Evolutionary conservation across 805 yeast species (phyloP), one percentile per base, ranked within the genome.

Genomic region (Hanseniaspora hatyaiensis): DNA sequence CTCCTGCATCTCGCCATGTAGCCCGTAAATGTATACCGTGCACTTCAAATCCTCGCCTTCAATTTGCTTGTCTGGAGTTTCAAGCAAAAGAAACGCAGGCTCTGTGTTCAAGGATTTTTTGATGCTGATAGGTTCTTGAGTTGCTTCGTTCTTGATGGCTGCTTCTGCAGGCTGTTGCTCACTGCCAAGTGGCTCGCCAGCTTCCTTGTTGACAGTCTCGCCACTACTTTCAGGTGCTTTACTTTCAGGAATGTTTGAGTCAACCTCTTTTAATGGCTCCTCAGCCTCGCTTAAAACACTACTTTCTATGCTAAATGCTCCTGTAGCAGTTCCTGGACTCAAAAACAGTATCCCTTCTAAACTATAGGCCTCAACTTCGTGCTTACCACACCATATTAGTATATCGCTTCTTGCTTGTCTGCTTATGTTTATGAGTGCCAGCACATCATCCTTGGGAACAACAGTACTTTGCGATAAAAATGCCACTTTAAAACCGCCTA

Each of bases 321-420:
- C 98, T 0, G 96, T 88, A 34, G 94, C 94, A 59, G 94, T 82
- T 0, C 98, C 98, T 0, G 98, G 97, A 61, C 85, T 89, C n/a
- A 92, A 73, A 58, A 92, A 92, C 61, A 88, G 85, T 63, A 84
- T 85, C 19, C 94, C 94, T 54, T 87, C 97, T 50, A 88, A 66
- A 8, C 92, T 83, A 58, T 87, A 89, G 0, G 96, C 96, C 59
- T 89, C 97, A 4, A 86, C 94, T 53, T 78, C 76, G 60, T 86
- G 95, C 1, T 95, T 82, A 0, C 95, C 95, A 12, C 97, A 96
- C 82, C 92, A 86, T 12, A 92, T 69, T 54, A 92, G 67, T 4
- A 92, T 74, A 62, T 92, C 97, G 33, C 84, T 96, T 60, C 88
- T 94, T 70, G 88, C 71, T 64, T 86, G 86, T 51, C 98, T 72